Conservation (phyloP, 495 filamentous ascomycete genomes). For the Penicillium fimorum region DNA sequence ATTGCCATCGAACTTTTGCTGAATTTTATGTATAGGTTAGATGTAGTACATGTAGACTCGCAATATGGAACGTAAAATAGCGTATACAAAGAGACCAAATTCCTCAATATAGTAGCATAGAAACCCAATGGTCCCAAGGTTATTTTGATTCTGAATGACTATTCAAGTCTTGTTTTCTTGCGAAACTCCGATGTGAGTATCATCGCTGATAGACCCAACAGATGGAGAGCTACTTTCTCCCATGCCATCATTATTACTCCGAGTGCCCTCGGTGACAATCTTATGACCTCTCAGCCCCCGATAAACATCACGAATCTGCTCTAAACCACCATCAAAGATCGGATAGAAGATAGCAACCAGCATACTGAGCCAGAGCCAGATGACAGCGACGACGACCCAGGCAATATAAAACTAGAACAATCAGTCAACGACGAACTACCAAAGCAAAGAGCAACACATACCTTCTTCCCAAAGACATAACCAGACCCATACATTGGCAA, state of each 20-base stretch:
- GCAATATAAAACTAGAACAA: constrained; percentile 64
- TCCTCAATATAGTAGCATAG: not conserved
- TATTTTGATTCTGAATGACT: not conserved
- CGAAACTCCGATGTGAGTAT: not conserved
- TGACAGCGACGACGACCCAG: constrained; percentile 72
- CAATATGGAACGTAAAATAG: not conserved
- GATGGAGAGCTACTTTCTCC: constrained; percentile 11
- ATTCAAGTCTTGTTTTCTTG: not conserved
- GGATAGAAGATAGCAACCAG: constrained; percentile 38
- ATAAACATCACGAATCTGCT: constrained; percentile 30
- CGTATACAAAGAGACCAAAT: not conserved
- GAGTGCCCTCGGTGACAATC: not conserved
- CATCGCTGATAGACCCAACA: constrained; percentile 16
- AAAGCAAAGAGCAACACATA: constrained; percentile 12
- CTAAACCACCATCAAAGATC: constrained; percentile 33
- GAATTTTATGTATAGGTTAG: not conserved
- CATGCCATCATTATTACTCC: not conserved
- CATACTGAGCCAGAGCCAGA: constrained; percentile 63
- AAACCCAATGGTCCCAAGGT: no score
- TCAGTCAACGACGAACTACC: not conserved
- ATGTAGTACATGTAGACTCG: not conserved
- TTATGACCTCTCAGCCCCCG: constrained; percentile 10
- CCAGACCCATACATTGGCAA: constrained; percentile 42
- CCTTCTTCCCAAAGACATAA: constrained; percentile 37
- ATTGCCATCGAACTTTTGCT: not conserved